A percentile compares a stretch with the other conserved stretches of the same genome.
phyloP scores from a whole-genome alignment of 2,329 filamentous ascomycete species.

The Verticillium tricorpus region DNA sequence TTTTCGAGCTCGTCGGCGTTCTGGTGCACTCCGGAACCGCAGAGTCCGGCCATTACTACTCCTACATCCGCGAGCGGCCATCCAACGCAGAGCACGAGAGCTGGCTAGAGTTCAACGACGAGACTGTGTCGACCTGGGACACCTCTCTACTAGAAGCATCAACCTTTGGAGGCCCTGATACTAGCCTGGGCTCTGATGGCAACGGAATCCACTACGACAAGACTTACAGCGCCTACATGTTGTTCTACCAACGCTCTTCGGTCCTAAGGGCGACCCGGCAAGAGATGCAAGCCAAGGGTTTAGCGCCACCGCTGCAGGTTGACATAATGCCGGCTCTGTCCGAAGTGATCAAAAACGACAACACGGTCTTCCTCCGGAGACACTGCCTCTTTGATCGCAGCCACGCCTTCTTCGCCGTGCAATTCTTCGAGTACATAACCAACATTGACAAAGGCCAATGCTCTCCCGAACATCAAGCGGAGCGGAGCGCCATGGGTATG shows the following conservation, averaged over 20 bases:
- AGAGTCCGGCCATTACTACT: constrained; percentile 96
- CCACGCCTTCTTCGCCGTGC: constrained; percentile 63
- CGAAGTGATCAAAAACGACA: constrained; percentile 65
- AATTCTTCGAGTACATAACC: constrained; percentile 47
- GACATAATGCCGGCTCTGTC: constrained; percentile 40
- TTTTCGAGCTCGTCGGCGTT: constrained; percentile 92
- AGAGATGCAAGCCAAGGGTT: constrained; percentile 26
- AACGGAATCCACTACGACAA: constrained; percentile 55
- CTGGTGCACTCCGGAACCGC: constrained; percentile 91
- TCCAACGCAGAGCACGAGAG: constrained; percentile 38
- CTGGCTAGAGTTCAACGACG: constrained; percentile 96
- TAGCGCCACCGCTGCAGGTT: constrained; percentile 27
- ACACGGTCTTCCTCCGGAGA: constrained; percentile 66
- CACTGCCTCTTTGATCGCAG: constrained; percentile 75
- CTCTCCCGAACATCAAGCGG: constrained; percentile 38
- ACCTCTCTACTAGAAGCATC: constrained; percentile 65
- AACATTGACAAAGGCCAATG: constrained; percentile 43
- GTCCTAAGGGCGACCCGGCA: constrained; percentile 53
- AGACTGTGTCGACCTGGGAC: constrained; percentile 74
- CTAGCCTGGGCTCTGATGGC: constrained; percentile 30
- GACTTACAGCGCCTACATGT: constrained; percentile 89
- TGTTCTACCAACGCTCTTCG: constrained; percentile 86
- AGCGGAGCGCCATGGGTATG: constrained; percentile 48
- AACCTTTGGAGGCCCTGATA: constrained; percentile 72
- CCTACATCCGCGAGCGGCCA: constrained; percentile 81